Evolutionary conservation across 2,329 filamentous ascomycete species (phyloP).

Genomic region (Fusarium annulatum): DNA sequence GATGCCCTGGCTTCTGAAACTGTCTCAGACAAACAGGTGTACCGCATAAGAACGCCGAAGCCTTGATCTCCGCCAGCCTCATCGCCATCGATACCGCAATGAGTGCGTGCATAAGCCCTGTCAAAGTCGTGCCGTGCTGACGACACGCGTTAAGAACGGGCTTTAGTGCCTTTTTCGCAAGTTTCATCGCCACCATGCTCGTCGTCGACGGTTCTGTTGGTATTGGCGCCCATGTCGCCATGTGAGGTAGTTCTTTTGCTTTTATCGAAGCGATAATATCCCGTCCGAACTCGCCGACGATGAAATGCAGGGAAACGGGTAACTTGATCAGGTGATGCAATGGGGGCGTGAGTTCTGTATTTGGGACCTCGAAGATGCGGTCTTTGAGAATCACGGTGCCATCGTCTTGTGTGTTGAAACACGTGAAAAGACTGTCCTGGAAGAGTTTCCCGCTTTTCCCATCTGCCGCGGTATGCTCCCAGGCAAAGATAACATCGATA

Average conservation of each 20-base stretch:
- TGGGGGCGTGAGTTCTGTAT: not conserved
- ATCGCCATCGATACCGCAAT: slow-evolving; percentile 3
- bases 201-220: not conserved
- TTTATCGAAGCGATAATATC: not conserved
- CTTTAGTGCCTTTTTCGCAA: not conserved
- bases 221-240: slow-evolving; percentile 17
- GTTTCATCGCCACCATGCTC: not conserved
- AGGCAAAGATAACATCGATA: slow-evolving; percentile 22
- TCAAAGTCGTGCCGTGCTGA: slow-evolving; percentile 10
- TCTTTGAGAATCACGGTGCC: not conserved
- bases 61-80: not conserved
- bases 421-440: not conserved
- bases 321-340: slow-evolving; percentile 9
- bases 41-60: not conserved
- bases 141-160: not conserved
- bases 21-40: slow-evolving; percentile 20
- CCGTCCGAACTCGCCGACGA: not conserved
- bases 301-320: not conserved
- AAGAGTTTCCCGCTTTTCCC: slow-evolving; percentile 25
- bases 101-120: slow-evolving; percentile 3
- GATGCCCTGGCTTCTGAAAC: not conserved
- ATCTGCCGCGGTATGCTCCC: slow-evolving; percentile 23
- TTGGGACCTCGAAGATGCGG: slow-evolving; percentile 9
- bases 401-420: not conserved
- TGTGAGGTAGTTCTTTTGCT: not conserved